Evolutionary conservation across 179 eudicot genomes (phyloP).

Genomic region (Spinacia oleracea): DNA sequence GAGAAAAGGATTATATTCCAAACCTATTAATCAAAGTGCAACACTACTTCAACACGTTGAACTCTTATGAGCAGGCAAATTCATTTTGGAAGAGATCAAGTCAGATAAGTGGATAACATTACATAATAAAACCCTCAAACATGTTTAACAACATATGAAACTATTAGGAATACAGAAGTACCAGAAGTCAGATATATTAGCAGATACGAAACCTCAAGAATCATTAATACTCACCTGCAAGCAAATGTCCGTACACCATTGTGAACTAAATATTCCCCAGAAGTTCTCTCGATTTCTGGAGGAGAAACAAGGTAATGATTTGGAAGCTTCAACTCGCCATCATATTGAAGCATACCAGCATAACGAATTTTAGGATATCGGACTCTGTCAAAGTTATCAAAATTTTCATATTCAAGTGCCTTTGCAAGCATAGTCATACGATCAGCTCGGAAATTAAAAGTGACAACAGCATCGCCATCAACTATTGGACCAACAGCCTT

Average conservation of each 20-base stretch:
- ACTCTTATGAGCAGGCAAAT: not conserved
- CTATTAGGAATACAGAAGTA: not conserved
- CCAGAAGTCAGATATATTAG: not conserved
- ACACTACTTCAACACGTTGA: not conserved
- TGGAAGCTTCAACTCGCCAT: conserved; percentile 96
- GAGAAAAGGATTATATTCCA: not conserved
- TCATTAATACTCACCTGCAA: conserved; percentile 63
- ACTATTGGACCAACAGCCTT: conserved; percentile 91
- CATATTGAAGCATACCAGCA: conserved; percentile 97
- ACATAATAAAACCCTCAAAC: not conserved
- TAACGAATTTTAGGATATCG: conserved; percentile 83
- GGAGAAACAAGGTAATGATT: conserved; percentile 83
- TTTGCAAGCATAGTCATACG: conserved; percentile 98
- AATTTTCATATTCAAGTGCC: conserved; percentile 81
- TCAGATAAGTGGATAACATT: not conserved
- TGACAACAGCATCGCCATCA: conserved; percentile 97
- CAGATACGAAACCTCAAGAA: conserved; percentile 10
- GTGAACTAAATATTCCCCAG: conserved; percentile 82
- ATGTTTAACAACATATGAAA: not conserved
- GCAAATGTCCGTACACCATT: conserved; percentile 90
- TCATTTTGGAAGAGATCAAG: not conserved
- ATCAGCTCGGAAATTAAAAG: conserved; percentile 87
- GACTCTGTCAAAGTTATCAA: conserved; percentile 90
- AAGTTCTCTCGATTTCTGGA: conserved; percentile 92
- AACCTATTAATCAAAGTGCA: not conserved